Conservation (phyloP, 129 eudicot species). For the Centrapalus pauciflorus region DNA sequence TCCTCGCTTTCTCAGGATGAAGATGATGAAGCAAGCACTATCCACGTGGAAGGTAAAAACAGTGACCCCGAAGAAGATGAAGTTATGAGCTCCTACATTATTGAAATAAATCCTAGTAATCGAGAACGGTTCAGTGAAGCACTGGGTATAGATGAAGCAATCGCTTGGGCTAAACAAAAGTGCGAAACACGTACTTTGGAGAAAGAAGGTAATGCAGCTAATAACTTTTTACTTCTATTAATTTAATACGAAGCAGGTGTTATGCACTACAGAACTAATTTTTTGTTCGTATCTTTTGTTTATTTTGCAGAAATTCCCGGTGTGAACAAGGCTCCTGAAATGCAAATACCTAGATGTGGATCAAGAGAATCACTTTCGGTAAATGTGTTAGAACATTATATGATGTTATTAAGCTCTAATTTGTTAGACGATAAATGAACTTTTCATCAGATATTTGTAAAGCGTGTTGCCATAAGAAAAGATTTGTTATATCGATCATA, state of each 20-base stretch:
- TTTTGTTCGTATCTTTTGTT: neutral
- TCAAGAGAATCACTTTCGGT: conserved; percentile 34
- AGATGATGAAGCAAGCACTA: conserved; percentile 5
- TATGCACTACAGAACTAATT: neutral
- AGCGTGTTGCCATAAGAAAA: neutral
- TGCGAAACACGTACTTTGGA: conserved; percentile 28
- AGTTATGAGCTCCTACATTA: conserved; percentile 61
- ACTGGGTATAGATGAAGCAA: conserved; percentile 71
- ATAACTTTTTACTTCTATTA: neutral
- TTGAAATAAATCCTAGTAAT: conserved; percentile 47
- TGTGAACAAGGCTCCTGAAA: conserved; percentile 25
- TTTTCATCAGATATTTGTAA: neutral
- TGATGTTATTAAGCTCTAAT: conserved; percentile 10
- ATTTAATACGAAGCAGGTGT: neutral
- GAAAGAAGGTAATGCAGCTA: conserved; percentile 25
- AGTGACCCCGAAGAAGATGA: conserved; percentile 41
- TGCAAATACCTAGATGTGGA: conserved; percentile 24
- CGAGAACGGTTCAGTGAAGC: conserved; percentile 35
- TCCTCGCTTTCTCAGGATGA: conserved; percentile 46
- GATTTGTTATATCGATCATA: neutral
- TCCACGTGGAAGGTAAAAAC: conserved; percentile 5
- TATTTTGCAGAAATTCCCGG: conserved; percentile 30
- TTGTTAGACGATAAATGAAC: neutral
- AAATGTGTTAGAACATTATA: conserved; percentile 5
- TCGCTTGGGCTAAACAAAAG: conserved; percentile 93